Conservation (phyloP, 2,329 filamentous ascomycete species). For the Teratosphaeria zuluensis region DNA sequence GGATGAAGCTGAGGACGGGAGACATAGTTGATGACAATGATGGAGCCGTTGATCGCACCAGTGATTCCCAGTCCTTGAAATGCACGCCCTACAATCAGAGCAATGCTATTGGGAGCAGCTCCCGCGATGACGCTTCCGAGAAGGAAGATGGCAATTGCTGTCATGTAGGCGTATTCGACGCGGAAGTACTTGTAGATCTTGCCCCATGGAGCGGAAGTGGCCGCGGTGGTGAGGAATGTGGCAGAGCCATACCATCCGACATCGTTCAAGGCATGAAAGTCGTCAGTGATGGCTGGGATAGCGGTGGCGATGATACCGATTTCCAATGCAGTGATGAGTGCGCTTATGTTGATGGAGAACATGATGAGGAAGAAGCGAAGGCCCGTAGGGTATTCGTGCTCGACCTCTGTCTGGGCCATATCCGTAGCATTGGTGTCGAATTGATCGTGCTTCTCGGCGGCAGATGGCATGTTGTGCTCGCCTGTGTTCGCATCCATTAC, state of each 20-base stretch:
- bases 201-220: conserved; percentile 21
- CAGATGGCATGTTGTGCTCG: too few relatives aligned
- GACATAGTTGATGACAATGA: conserved; percentile 41
- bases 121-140: conserved; percentile 48
- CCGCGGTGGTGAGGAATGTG: conserved; percentile 38
- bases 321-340: conserved; percentile 22
- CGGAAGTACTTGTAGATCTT: neutral
- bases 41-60: conserved; percentile 42
- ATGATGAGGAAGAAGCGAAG: neutral
- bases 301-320: conserved; percentile 28
- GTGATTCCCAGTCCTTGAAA: conserved; percentile 45
- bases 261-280: conserved; percentile 38
- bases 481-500: too few relatives aligned
- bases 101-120: conserved; percentile 36
- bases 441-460: too few relatives aligned
- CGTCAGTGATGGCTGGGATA: conserved; percentile 33
- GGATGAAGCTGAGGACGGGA: conserved; percentile 35
- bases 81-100: conserved; percentile 47
- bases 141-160: conserved; percentile 37
- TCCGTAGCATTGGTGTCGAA: too few relatives aligned
- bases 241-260: conserved; percentile 37
- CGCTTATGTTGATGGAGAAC: conserved; percentile 8
- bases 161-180: conserved; percentile 27
- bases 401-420: too few relatives aligned
- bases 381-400: neutral